Conservation (phyloP, 768 basidiomycete genomes). For the Sutorius australiensis region DNA sequence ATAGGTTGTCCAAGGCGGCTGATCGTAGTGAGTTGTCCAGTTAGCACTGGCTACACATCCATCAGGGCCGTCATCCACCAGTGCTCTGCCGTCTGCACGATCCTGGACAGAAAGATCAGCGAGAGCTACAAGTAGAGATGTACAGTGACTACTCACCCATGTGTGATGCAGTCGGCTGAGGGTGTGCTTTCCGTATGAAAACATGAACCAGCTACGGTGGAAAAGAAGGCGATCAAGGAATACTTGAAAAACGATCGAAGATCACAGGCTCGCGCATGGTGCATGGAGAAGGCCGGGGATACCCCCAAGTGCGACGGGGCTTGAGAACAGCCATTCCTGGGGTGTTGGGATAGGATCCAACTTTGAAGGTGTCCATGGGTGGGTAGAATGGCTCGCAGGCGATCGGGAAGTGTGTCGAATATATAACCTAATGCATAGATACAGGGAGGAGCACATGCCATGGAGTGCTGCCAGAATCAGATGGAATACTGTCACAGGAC, state of each 20-base stretch:
- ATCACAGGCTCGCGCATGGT: neutral
- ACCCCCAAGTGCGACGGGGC: neutral
- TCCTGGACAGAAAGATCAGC: constrained; percentile 10
- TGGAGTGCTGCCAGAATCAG: neutral
- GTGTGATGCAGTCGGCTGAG: neutral
- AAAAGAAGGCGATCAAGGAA: constrained; percentile 2
- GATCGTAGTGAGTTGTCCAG: constrained; percentile 24
- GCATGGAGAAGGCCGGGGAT: neutral
- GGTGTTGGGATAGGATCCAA: constrained; percentile 1
- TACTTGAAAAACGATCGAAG: constrained; percentile 10
- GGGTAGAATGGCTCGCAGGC: neutral
- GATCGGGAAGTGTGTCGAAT: neutral
- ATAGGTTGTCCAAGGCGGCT: constrained; percentile 19
- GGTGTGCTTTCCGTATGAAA: constrained; percentile 3
- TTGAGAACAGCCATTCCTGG: constrained; percentile 12
- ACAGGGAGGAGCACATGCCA: neutral
- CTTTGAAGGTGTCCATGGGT: constrained; percentile 18
- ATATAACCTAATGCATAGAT: neutral
- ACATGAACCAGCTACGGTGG: constrained; percentile 10
- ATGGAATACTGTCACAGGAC: neutral
- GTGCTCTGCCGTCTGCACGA: neutral
- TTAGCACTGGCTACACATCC: constrained; percentile 17
- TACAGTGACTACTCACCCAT: constrained; percentile 6
- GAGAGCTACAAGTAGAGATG: neutral
- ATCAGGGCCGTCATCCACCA: constrained; percentile 1